Base-by-base conservation (phyloP, 257 asterid species). In the Craterostigma plantagineum region DNA sequence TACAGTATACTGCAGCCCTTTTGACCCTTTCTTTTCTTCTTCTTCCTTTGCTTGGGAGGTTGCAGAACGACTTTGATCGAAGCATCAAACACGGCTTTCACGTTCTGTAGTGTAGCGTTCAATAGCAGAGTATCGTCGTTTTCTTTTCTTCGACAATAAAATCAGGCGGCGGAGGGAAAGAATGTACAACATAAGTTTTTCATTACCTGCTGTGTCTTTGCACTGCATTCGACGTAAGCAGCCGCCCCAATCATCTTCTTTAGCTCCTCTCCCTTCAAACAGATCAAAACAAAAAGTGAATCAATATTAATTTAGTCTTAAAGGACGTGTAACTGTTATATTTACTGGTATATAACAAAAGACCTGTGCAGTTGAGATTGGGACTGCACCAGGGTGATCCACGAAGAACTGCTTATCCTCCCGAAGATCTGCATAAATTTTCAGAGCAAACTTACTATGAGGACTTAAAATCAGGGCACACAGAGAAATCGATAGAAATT, bases 141-240 rank as follows among this genome's bases (percentile, higher is more conserved):
- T 23, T 23, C 30, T 23, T 23, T 23, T 6, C 30, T 6, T n/a
- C n/a, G n/a, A n/a, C n/a, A n/a, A n/a, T n/a, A n/a, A n/a, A n/a
- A n/a, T n/a, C n/a, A n/a, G n/a, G n/a, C n/a, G n/a, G n/a, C n/a
- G n/a, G n/a, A 23, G 6, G 30, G 30, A 23, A 6, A 23, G 6
- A 6, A 23, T 2, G 30, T 6, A 23, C 30, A 14, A 40, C 9
- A 8, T 45, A 39, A 45, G 39, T 16, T 7, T 38, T 18, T 38
- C 9, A 35, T 37, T n/a, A 75, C 91, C 85, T 74, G 86, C 54
- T 78, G 92, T 0, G 86, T 71, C 53, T 78, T 78, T 35, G 92
- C 76, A 54, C 92, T 80, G 33, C 96, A 85, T 61, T 85, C 96
- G 16, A 85, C 55, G 60, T 77, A 85, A 36, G 86, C 73, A 39